Conservation (phyloP, 345 rosid genomes). For the Lepidium aucheri region DNA sequence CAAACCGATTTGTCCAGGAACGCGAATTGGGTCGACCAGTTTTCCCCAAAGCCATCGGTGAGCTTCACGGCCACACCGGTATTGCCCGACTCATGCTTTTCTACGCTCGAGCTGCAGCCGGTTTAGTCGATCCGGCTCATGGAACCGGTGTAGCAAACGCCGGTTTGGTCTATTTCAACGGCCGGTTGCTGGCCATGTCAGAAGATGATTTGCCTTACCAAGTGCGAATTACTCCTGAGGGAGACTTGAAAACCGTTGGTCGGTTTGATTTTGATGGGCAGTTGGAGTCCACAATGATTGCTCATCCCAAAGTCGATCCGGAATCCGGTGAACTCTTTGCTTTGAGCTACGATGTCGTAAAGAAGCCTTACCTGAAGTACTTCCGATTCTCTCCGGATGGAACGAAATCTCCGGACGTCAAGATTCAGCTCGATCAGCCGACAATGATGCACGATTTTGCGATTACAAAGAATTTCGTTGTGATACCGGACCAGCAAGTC, state of each 20-base stretch:
- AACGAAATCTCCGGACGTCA: constrained; percentile 53
- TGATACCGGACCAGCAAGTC: constrained; percentile 82
- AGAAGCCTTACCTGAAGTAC: constrained; percentile 70
- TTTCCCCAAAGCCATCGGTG: constrained; percentile 85
- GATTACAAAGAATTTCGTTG: constrained; percentile 64
- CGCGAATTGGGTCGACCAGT: constrained; percentile 55
- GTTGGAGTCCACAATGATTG: constrained; percentile 68
- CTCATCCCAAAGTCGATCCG: constrained; percentile 88
- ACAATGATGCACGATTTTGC: constrained; percentile 95
- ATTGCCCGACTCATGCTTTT: constrained; percentile 70
- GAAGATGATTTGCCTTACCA: constrained; percentile 88
- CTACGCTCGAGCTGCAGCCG: constrained; percentile 56
- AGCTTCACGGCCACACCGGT: constrained; percentile 88
- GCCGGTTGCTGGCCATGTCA: constrained; percentile 73
- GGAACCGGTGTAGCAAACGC: constrained; percentile 91
- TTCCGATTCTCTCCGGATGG: constrained; percentile 62
- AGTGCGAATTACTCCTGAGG: constrained; percentile 44
- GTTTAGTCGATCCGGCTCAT: constrained; percentile 51
- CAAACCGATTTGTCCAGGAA: constrained; percentile 66
- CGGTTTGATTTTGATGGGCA: constrained; percentile 60
- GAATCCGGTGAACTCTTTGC: constrained; percentile 59
- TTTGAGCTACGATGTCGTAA: constrained; percentile 73
- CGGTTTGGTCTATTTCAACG: constrained; percentile 67
- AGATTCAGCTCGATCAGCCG: constrained; percentile 56
- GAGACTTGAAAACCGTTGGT: constrained; percentile 61